Base-by-base conservation (phyloP, 1,284 basidiomycete genomes). In the Tetrapyrgos nigripes region DNA sequence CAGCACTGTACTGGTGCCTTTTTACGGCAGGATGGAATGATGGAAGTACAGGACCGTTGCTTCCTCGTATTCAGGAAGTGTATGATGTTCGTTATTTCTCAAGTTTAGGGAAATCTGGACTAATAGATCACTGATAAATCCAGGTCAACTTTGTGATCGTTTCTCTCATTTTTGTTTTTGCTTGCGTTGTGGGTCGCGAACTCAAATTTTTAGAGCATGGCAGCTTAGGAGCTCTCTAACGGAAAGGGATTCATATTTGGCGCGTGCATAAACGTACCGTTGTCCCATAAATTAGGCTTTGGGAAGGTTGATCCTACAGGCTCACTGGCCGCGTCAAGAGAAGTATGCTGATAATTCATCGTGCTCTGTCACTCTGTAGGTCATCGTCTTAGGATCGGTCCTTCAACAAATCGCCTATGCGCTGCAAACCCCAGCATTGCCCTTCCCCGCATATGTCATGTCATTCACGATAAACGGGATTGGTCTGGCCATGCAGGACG, bases 371-470 rank as follows among this genome's bases (percentile, higher is more conserved):
- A 10, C 14, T 21, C 24, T 33, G 9, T 23, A 10, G 21, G 2
- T 47, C 13, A 45, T 23, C 11, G 26, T 35, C 11, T 10, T 47
- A 66, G 68, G 67, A n/a, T 64, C 68, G 10, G 17, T 63, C 8
- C 56, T 62, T 10, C 69, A 66, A 46, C 50, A 67, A 14, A 53
- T 84, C 10, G 85, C 77, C 1, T 89, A 87, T 66, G 60, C 72
- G 3, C 72, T 91, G 33, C 79, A 86, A 63, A 77, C 82, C n/a
- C 75, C 86, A 17, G 83, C 82, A 2, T 78, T 83, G 0, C 88
- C 89, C 2, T 92, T 88, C 66, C 87, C 88, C 1, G 76, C 80
- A 1, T 88, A 88, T 62, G 80, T 83, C 10, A 68, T 88, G 26
- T 78, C 81, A 0, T 89, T 82, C 64, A 71, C 78, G 14, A 73